phyloP scores from a whole-genome alignment of 352 stramenopile genomes.

The Elongisporangium senticosum region DNA sequence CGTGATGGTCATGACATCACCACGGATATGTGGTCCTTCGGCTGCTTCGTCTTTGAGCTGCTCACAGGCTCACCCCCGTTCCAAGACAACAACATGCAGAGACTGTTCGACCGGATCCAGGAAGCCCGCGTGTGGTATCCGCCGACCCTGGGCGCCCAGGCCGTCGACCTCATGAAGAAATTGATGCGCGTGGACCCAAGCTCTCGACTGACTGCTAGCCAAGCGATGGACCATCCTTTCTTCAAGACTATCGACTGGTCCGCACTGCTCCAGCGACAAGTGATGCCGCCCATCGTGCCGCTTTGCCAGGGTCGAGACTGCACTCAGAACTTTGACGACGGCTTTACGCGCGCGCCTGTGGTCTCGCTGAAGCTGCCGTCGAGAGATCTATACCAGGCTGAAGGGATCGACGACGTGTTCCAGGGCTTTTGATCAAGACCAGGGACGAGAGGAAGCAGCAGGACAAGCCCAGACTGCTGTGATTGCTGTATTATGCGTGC shows the following conservation, averaged over 20 bases:
- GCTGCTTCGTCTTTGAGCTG: conserved; percentile 82
- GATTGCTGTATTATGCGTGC: background rate
- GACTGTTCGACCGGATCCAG: conserved; percentile 63
- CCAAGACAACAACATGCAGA: conserved; percentile 50
- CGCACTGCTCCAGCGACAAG: conserved; percentile 52
- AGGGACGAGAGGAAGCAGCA: background rate
- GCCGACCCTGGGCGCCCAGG: conserved; percentile 38
- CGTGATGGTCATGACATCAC: conserved; percentile 65
- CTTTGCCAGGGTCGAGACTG: conserved; percentile 48
- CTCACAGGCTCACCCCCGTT: conserved; percentile 70
- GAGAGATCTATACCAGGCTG: conserved; percentile 25
- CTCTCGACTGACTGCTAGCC: conserved; percentile 40
- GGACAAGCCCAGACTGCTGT: background rate
- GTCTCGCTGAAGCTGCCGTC: conserved; percentile 31
- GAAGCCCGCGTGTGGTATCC: conserved; percentile 63
- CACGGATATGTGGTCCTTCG: conserved; percentile 86
- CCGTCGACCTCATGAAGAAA: conserved; percentile 41
- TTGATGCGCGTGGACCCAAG: conserved; percentile 44
- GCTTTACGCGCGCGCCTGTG: conserved; percentile 67
- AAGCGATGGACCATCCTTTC: conserved; percentile 73
- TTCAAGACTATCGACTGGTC: conserved; percentile 71
- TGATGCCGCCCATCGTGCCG: conserved; percentile 59
- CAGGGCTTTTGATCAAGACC: conserved; percentile 18
- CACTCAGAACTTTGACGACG: conserved; percentile 83
- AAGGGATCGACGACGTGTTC: conserved; percentile 18